Evolutionary conservation across 2,329 filamentous ascomycete genomes (phyloP), one percentile per base, ranked within the genome.

Genomic region (Didymosphaeria variabile): DNA sequence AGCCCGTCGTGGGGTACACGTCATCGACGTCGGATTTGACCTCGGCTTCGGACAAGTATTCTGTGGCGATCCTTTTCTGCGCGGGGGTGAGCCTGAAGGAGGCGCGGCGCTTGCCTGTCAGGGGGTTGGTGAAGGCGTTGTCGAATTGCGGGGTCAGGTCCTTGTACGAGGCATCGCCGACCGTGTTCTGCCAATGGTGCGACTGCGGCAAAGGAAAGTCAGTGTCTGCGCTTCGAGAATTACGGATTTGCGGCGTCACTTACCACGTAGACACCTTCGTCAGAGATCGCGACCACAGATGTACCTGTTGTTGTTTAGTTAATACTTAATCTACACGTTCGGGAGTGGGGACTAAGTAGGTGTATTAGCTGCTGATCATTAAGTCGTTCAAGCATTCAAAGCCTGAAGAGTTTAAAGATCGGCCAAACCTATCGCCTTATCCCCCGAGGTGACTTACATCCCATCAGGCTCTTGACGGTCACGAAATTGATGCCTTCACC

Each of bases 41-140:
- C 2, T 31, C 45, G 45, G 45, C 45, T 47, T 47, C 45, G 45
- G 45, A 7, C 23, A 12, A 12, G 45, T 47, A 47, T 29, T 26
- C 19, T 19, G n/a, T 15, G 44, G 44, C 44, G 7, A 26, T 26
- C 19, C 26, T 46, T 23, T 46, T 23, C 44, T 46, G 44, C 44
- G 19, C 44, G 44, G 44, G 44, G 9, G 44, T 46, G 44, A 46
- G 44, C n/a, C 26, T 46, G 44, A 46, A 46, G 44, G 44, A 46
- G 44, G 44, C 44, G 44, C 44, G 44, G 44, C 44, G 44, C 44
- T 46, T 46, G 44, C 44, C 44, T 12, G 19, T 46, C 44, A 46
- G 44, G 44, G 44, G 44, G 44, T 46, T 46, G 44, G 44, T 46
- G 44, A 46, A 46, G 44, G 44, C 44, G 44, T 46, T 46, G 44